phyloP scores from a whole-genome alignment of 2,329 filamentous ascomycete genomes.

The Fusarium sp. region DNA sequence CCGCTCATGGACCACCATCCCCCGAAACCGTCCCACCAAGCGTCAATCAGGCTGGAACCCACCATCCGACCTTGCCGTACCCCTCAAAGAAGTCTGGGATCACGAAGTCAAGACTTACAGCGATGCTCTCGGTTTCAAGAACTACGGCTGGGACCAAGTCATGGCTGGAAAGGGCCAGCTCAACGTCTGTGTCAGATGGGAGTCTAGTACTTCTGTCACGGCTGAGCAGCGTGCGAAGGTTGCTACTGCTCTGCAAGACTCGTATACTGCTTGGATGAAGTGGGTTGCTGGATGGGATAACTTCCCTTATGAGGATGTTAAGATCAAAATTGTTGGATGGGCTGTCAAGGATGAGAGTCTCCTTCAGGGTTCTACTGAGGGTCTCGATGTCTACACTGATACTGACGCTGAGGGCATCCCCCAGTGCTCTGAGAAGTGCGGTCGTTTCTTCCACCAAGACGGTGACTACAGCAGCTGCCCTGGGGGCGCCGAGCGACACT shows the following conservation, averaged over 20 bases:
- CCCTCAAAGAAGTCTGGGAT: conserved; percentile 51
- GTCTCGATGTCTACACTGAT: conserved; percentile 58
- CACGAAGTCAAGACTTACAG: conserved; percentile 48
- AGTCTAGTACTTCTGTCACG: conserved; percentile 53
- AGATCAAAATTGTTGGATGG: conserved; percentile 58
- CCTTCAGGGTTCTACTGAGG: conserved; percentile 54
- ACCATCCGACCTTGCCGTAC: conserved; percentile 39
- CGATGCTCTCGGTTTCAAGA: conserved; percentile 47
- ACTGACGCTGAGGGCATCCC: conserved; percentile 56
- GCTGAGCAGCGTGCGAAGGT: conserved; percentile 55
- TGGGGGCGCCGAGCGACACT: conserved; percentile 53
- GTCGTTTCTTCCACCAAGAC: conserved; percentile 60
- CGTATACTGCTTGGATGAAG: conserved; percentile 58
- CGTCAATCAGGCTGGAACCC: conserved; percentile 49
- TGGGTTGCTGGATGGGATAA: conserved; percentile 58
- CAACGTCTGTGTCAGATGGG: conserved; percentile 59
- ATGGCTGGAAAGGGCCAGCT: conserved; percentile 49
- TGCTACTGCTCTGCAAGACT: conserved; percentile 50
- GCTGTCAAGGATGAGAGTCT: conserved; percentile 55
- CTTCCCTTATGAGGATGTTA: conserved; percentile 57
- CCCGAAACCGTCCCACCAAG: conserved; percentile 47
- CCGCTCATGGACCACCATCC: conserved; percentile 18
- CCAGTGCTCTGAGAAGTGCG: conserved; percentile 56
- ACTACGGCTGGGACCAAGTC: conserved; percentile 53
- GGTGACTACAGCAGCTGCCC: conserved; percentile 56